phyloP scores from a whole-genome alignment of 108 stramenopile species.

The Cyclotella baltica region DNA sequence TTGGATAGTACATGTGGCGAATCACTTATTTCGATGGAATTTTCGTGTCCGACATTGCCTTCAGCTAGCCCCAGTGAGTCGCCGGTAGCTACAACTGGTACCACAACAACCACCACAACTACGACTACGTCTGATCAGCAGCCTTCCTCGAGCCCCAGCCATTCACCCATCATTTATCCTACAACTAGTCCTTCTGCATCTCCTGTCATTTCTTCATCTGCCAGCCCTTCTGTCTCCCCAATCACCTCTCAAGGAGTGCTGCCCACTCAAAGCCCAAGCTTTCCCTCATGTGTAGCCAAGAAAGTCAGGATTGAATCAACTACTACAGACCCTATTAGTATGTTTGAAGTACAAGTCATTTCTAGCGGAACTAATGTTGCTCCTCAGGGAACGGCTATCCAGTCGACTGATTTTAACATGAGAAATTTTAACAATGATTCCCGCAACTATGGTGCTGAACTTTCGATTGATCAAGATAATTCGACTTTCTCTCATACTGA shows the following conservation, averaged over 20 bases:
- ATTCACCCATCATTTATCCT: neutral
- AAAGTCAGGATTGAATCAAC: neutral
- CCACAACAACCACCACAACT: neutral
- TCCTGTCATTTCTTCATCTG: neutral
- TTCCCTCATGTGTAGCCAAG: neutral
- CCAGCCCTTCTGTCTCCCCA: neutral
- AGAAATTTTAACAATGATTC: no score
- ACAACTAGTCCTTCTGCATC: neutral
- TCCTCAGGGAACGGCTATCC: neutral
- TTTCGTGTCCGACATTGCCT: neutral
- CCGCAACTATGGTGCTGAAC: neutral
- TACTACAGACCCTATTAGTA: neutral
- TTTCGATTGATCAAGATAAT: neutral
- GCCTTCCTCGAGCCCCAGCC: neutral
- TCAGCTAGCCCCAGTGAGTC: neutral
- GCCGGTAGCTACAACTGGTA: neutral
- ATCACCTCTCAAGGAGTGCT: neutral
- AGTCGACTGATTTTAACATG: neutral
- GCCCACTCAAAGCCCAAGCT: neutral
- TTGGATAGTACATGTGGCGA: neutral
- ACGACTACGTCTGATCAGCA: neutral
- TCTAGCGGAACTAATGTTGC: neutral
- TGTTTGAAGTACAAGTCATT: slow-evolving; percentile 1
- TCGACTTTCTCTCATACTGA: neutral
- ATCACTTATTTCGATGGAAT: neutral